Evolutionary conservation across 108 stramenopile species (phyloP).

Genomic region (Nitzschia inconspicua): DNA sequence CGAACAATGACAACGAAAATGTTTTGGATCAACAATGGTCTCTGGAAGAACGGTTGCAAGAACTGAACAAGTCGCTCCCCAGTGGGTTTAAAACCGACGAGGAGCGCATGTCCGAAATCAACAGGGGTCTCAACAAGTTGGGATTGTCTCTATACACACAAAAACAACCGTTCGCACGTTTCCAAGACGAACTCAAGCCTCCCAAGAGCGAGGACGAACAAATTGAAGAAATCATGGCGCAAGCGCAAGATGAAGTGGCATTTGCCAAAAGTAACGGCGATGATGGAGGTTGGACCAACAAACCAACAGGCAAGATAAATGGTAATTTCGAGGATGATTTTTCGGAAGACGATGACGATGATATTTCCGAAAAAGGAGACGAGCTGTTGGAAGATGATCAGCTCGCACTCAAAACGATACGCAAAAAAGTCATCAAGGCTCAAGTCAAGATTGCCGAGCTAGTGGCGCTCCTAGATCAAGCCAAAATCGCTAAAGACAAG

Average conservation of each 20-base stretch:
- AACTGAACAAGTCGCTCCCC: constrained; percentile 38
- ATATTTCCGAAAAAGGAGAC: too few relatives aligned
- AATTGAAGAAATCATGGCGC: constrained; percentile 48
- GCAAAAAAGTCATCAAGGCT: constrained; percentile 18
- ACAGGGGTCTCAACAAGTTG: constrained; percentile 33
- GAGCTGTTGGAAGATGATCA: constrained; percentile 20
- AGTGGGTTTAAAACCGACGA: constrained; percentile 29
- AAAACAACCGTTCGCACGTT: constrained; percentile 20
- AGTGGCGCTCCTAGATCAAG: constrained; percentile 21
- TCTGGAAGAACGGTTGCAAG: constrained; percentile 36
- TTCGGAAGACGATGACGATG: too few relatives aligned
- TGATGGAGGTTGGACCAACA: not conserved
- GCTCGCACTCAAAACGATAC: constrained; percentile 23
- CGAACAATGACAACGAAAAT: not conserved
- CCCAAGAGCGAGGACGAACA: constrained; percentile 44
- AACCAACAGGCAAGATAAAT: not conserved
- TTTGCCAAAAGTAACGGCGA: constrained; percentile 14
- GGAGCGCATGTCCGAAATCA: constrained; percentile 40
- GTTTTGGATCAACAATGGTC: constrained; percentile 14
- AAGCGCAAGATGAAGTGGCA: constrained; percentile 42
- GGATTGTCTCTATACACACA: constrained; percentile 26
- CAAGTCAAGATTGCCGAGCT: constrained; percentile 33
- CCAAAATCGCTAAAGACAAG: not conserved
- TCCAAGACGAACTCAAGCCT: constrained; percentile 21
- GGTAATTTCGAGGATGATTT: not conserved